Percentiles rank a stretch among this genome's conserved stretches.
These are phyloP conservation scores for Rehmannia glutinosa DNA, from an alignment of 257 asterid genomes.

Conservation along the genomic window DNA sequence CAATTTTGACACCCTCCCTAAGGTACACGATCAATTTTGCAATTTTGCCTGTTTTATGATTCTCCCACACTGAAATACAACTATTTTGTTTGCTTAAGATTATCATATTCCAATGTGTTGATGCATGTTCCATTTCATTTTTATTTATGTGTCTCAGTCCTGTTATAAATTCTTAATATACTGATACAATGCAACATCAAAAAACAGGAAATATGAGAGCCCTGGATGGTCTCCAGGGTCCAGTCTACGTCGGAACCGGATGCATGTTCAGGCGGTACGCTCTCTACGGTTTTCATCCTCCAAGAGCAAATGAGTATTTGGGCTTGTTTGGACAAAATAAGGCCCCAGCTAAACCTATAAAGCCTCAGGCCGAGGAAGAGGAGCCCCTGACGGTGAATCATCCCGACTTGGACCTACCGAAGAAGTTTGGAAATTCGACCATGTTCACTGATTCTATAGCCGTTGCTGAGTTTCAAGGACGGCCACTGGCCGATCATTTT, in stretches of 20 bases:
- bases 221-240: constrained; percentile 95
- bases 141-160: no score
- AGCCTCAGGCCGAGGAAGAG: constrained; percentile 50
- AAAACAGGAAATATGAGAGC: constrained; percentile 92
- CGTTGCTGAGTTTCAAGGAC: constrained; percentile 91
- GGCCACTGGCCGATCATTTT: constrained; percentile 90
- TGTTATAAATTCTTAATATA: not conserved
- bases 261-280: constrained; percentile 91
- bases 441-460: constrained; percentile 79
- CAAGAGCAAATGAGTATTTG: constrained; percentile 68
- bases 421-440: constrained; percentile 78
- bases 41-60: no score
- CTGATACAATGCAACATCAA: not conserved
- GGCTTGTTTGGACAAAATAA: constrained; percentile 70
- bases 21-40: no score
- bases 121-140: no score
- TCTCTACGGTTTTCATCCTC: constrained; percentile 80
- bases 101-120: no score
- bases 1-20: no score
- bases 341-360: constrained; percentile 32
- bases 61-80: no score
- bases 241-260: constrained; percentile 95
- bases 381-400: constrained; percentile 55
- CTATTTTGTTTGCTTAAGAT: no score
- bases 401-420: constrained; percentile 73